Evolutionary conservation across 805 yeast species (phyloP).

Genomic region (Candida vartiovaarae): DNA sequence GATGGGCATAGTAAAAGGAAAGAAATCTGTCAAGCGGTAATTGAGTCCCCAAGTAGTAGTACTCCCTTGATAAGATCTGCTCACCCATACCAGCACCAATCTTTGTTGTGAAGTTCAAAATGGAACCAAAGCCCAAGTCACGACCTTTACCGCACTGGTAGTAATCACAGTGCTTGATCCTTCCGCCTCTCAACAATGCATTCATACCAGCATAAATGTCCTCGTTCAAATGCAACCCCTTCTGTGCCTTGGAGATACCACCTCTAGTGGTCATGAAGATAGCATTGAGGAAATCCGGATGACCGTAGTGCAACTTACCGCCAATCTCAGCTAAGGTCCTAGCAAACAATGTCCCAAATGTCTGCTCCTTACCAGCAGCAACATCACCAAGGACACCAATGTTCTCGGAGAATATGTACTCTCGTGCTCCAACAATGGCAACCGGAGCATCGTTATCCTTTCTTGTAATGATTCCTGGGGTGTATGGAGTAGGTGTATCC

Average conservation of each 20-base stretch:
- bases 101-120: conserved; percentile 87
- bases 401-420: conserved; percentile 88
- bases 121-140: conserved; percentile 89
- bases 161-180: conserved; percentile 92
- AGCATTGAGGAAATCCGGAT: conserved; percentile 90
- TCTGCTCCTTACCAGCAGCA: conserved; percentile 96
- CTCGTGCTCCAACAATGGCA: conserved; percentile 93
- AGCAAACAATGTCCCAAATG: conserved; percentile 93
- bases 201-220: conserved; percentile 96
- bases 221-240: conserved; percentile 86
- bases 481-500: conserved; percentile 44
- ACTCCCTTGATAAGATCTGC: conserved; percentile 86
- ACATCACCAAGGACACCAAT: conserved; percentile 91
- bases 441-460: conserved; percentile 44
- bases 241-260: conserved; percentile 92
- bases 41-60: conserved; percentile 84
- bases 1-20: conserved; percentile 93
- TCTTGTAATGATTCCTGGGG: conserved; percentile 47
- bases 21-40: conserved; percentile 84
- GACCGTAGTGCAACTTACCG: conserved; percentile 92
- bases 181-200: conserved; percentile 83
- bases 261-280: conserved; percentile 94
- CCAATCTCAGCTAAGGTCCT: conserved; percentile 91
- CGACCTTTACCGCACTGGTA: conserved; percentile 97
- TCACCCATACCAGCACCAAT: conserved; percentile 99